Base-by-base conservation (phyloP, 345 rosid genomes). In the Stellera chamaejasme region DNA sequence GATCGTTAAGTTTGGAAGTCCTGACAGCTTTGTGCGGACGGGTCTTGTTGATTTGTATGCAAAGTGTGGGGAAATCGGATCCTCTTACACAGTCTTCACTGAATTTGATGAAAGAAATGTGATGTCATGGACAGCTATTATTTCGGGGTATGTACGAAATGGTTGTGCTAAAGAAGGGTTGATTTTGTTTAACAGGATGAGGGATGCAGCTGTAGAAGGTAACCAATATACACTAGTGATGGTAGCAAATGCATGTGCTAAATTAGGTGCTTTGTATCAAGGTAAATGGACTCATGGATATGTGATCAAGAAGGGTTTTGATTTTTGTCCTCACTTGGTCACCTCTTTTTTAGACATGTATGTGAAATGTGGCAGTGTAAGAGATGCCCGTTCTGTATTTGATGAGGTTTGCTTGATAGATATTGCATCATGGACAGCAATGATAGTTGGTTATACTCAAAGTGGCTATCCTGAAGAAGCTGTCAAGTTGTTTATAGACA, bases 111-210 rank as follows among this genome's bases (percentile, higher is more conserved):
- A 67, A 14, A 66, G 70, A 56, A 79, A 78, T 60, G 90, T 81
- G 48, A 85, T 92, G 78, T 79, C 82, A 10, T 88, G 96, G 96
- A 85, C 96, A 63, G 80, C 96, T 13, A 76, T 92, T 79, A 84
- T 90, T 45, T 79, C 69, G 23, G 98, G 93, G n/a, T 92, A 86
- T 64, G 85, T 84, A 27, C 85, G 77, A 63, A 82, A 77, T 58
- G 79, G 79, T 61, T 64, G 73, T 46, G 49, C 76, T 0, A 60
- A 65, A 48, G 82, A 82, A 55, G 98, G 78, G 9, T 54, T 84
- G 64, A 52, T 45, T 68, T 49, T 83, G 69, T 88, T 85, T 66
- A 85, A 92, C 53, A 66, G 63, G 65, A 92, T 92, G 98, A 75
- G 83, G 60, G 79, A 69, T 59, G 73, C 50, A 13, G 52, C 60